Evolutionary conservation across 2,329 filamentous ascomycete genomes (phyloP).

Genomic region (Microcyclosporella mali): DNA sequence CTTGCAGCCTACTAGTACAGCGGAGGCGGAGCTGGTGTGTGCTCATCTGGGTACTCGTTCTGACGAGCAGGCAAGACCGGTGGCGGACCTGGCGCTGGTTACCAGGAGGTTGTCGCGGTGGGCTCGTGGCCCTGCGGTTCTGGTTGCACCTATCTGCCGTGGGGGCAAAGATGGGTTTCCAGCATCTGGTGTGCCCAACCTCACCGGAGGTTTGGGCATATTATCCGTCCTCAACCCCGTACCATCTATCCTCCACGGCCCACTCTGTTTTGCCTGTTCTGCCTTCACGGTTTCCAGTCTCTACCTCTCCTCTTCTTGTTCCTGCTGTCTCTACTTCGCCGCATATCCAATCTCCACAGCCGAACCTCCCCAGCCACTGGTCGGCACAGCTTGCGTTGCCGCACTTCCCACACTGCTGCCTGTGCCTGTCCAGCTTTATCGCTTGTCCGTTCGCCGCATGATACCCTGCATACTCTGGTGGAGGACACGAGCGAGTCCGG

Average conservation of each 20-base stretch:
- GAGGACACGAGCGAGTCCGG: slow-evolving; percentile 67
- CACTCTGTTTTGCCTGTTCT: slow-evolving; percentile 33
- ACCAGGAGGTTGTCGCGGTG: slow-evolving; percentile 19
- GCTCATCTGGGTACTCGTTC: slow-evolving; percentile 22
- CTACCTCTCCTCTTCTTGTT: slow-evolving; percentile 25
- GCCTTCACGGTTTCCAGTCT: slow-evolving; percentile 32
- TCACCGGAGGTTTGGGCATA: slow-evolving; percentile 64
- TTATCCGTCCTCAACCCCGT: slow-evolving; percentile 63
- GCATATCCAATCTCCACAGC: slow-evolving; percentile 31
- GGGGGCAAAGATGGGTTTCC: slow-evolving; percentile 15
- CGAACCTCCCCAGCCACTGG: slow-evolving; percentile 40
- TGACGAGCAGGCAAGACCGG: slow-evolving; percentile 45
- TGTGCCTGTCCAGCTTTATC: slow-evolving; percentile 33
- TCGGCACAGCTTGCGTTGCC: slow-evolving; percentile 26
- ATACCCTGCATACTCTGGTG: slow-evolving; percentile 60
- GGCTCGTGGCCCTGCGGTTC: slow-evolving; percentile 8
- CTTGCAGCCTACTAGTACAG: not conserved
- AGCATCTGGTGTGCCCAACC: slow-evolving; percentile 35
- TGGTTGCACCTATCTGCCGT: too few relatives aligned
- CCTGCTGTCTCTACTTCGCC: slow-evolving; percentile 15
- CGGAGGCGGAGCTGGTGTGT: not conserved
- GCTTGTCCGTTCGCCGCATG: slow-evolving; percentile 37
- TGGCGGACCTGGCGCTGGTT: slow-evolving; percentile 32
- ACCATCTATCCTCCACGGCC: slow-evolving; percentile 64
- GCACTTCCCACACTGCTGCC: slow-evolving; percentile 1